These are phyloP conservation scores for Coprinellus aureogranulatus DNA, from an alignment of 768 basidiomycete species.

Conservation along the genomic window DNA sequence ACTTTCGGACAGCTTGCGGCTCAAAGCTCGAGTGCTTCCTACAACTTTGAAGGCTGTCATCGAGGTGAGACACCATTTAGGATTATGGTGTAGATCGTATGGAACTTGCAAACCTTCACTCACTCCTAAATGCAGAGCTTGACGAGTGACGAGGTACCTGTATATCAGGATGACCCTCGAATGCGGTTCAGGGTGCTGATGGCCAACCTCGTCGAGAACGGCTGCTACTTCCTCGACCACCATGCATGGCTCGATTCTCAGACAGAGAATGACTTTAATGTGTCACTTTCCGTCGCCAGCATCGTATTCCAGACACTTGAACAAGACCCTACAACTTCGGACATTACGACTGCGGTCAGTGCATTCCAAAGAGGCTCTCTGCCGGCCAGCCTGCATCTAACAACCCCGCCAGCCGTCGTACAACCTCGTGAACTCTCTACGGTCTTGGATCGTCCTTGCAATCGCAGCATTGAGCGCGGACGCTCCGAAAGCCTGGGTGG, in stretches of 20 bases:
- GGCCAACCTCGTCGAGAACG: conserved; percentile 46
- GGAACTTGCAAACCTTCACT: neutral
- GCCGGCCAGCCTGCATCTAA: too few species aligned
- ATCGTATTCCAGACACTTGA: conserved; percentile 49
- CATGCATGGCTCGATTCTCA: conserved; percentile 45
- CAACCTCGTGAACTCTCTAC: conserved; percentile 33
- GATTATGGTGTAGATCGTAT: too few species aligned
- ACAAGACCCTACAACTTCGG: conserved; percentile 43
- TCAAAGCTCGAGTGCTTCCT: conserved; percentile 50
- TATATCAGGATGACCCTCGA: conserved; percentile 25
- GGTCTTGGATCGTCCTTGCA: conserved; percentile 65
- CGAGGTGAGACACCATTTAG: conserved; percentile 40
- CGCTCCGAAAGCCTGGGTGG: conserved; percentile 30
- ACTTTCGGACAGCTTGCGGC: conserved; percentile 48
- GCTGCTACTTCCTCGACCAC: conserved; percentile 51
- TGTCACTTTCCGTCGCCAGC: conserved; percentile 50
- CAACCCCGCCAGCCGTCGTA: too few species aligned
- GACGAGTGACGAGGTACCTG: conserved; percentile 25
- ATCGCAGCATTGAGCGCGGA: conserved; percentile 50
- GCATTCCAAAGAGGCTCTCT: too few species aligned
- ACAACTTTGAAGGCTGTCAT: conserved; percentile 48
- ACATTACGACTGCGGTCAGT: conserved; percentile 35
- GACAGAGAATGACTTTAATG: conserved; percentile 51
- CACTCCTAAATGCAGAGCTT: conserved; percentile 19
- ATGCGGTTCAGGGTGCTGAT: conserved; percentile 32